These are phyloP conservation scores for Paraphaeosphaeria sporulosa DNA, from an alignment of 2,329 filamentous ascomycete species.

Conservation along the genomic window DNA sequence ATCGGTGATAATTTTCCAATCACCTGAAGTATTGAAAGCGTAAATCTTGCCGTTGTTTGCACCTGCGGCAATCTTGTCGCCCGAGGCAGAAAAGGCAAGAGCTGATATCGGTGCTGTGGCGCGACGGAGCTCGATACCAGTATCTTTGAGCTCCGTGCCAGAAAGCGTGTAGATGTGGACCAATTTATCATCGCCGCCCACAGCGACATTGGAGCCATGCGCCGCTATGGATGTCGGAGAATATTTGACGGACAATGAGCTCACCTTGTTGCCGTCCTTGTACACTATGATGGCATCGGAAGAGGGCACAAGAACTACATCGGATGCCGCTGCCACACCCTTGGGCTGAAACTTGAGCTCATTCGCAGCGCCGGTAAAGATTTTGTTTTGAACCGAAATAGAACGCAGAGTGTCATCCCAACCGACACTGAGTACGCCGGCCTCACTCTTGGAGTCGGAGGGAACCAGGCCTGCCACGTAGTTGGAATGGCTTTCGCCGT, in stretches of 20 bases:
- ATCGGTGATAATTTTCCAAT: conserved; percentile 79
- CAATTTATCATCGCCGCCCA: conserved; percentile 77
- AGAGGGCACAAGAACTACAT: conserved; percentile 60
- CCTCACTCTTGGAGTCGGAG: conserved; percentile 39
- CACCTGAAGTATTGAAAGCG: conserved; percentile 71
- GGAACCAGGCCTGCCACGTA: conserved; percentile 80
- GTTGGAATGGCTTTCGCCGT: conserved; percentile 84
- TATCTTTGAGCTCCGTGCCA: conserved; percentile 63
- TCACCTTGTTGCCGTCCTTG: conserved; percentile 65
- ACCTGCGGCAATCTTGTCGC: conserved; percentile 81
- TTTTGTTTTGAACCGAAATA: conserved; percentile 76
- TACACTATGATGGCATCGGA: conserved; percentile 66
- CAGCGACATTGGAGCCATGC: conserved; percentile 71
- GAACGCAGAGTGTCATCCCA: conserved; percentile 93
- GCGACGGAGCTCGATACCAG: conserved; percentile 66
- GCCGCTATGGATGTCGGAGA: conserved; percentile 77
- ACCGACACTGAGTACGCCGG: conserved; percentile 79
- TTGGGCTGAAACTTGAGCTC: conserved; percentile 83
- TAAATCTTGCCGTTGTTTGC: conserved; percentile 87
- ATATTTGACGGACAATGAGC: conserved; percentile 68
- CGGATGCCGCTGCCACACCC: conserved; percentile 67
- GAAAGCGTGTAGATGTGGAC: conserved; percentile 76
- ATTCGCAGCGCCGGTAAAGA: conserved; percentile 73
- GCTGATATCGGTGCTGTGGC: conserved; percentile 77
- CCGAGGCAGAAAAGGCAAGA: conserved; percentile 82